Evolutionary conservation across 139 green algal species (phyloP).

Genomic region (Desmodesmus armatus): DNA sequence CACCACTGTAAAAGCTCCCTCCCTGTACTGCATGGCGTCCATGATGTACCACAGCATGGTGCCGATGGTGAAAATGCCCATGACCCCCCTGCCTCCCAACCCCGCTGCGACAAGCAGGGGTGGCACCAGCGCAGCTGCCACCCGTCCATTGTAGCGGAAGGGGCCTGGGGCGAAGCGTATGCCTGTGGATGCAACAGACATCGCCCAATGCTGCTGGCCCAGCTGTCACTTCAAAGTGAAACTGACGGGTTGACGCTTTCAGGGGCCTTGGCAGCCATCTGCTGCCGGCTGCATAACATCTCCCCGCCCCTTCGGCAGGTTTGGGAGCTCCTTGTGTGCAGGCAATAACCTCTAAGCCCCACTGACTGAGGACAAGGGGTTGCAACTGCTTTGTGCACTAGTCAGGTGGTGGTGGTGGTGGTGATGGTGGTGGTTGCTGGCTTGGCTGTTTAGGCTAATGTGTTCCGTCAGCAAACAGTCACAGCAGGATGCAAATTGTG

Average conservation of each 20-base stretch:
- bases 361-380: too few species aligned
- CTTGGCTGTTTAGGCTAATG: too few species aligned
- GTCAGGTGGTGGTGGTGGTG: too few species aligned
- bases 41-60: conserved; percentile 91
- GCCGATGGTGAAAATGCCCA: conserved; percentile 72
- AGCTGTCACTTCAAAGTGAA: too few species aligned
- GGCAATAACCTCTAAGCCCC: too few species aligned
- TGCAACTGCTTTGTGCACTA: too few species aligned
- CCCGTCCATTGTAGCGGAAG: conserved; percentile 84
- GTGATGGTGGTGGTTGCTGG: too few species aligned
- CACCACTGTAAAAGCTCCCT: conserved; percentile 79
- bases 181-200: too few species aligned
- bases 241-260: too few species aligned
- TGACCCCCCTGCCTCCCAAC: conserved; percentile 72
- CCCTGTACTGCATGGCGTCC: conserved; percentile 82
- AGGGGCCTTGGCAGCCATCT: too few species aligned
- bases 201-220: not conserved
- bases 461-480: not conserved
- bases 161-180: conserved; percentile 58
- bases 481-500: not conserved
- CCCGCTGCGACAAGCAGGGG: conserved; percentile 77
- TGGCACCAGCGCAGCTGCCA: conserved; percentile 83
- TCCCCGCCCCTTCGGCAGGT: too few species aligned
- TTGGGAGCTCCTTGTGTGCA: not conserved
- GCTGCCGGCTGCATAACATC: not conserved